These are phyloP conservation scores for Colletotrichum sp. DNA, from an alignment of 2,329 filamentous ascomycete genomes.

Conservation along the genomic window DNA sequence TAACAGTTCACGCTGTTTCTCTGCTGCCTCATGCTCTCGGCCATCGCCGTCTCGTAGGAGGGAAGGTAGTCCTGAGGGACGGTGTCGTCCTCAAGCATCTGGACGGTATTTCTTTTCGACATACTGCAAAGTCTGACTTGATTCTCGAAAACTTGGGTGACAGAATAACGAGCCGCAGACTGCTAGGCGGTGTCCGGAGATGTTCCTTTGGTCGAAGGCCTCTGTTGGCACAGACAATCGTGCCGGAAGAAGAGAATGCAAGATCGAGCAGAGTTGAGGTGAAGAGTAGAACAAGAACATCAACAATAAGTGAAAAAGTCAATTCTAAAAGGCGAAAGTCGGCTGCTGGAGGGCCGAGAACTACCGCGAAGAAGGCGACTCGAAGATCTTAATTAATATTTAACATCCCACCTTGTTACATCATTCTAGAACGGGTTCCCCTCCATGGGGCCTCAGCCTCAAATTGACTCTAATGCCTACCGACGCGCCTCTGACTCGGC, in stretches of 20 bases:
- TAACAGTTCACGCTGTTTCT: not conserved
- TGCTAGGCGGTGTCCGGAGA: not conserved
- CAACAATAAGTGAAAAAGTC: not conserved
- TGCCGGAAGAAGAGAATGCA: not conserved
- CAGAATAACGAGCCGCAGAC: not conserved
- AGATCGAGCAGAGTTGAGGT: not conserved
- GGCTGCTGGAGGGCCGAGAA: not conserved
- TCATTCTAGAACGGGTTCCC: not conserved
- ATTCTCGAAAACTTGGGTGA: not conserved
- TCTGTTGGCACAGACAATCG: rapidly evolving
- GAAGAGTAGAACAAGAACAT: not conserved
- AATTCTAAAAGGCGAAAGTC: not conserved
- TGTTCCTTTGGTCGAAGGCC: rapidly evolving
- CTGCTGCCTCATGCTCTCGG: not conserved
- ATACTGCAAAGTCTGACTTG: not conserved
- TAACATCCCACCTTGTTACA: not conserved
- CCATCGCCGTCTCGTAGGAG: slow-evolving; percentile 3
- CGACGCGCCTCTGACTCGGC: slow-evolving; percentile 3
- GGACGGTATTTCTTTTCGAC: not conserved
- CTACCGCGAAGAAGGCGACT: not conserved
- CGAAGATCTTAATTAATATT: not conserved
- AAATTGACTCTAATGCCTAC: not conserved
- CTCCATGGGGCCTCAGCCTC: not conserved
- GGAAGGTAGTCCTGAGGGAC: slow-evolving; percentile 5
- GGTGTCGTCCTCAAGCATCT: not conserved